These are phyloP conservation scores for Achaetomium macrosporum DNA, from an alignment of 2,329 filamentous ascomycete species.

Conservation along the genomic window DNA sequence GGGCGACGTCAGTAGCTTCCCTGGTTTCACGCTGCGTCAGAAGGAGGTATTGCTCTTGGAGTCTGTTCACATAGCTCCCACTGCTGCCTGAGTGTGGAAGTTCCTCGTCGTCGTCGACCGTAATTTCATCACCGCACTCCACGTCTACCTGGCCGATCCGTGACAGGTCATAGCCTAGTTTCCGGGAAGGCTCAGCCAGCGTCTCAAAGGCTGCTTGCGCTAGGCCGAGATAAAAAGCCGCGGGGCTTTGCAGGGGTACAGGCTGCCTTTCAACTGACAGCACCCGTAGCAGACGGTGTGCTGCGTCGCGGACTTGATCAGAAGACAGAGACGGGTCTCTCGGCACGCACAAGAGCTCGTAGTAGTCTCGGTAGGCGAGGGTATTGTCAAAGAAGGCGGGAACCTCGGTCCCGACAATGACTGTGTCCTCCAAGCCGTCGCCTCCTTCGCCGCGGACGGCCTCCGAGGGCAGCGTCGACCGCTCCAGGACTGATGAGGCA, in stretches of 20 bases:
- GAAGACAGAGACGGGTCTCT: constrained; percentile 28
- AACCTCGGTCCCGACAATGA: constrained; percentile 13
- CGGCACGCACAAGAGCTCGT: constrained; percentile 42
- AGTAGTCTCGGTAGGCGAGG: constrained; percentile 32
- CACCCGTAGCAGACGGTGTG: constrained; percentile 39
- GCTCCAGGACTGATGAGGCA: constrained; percentile 38
- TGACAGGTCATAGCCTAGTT: constrained; percentile 37
- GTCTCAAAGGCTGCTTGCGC: constrained; percentile 43
- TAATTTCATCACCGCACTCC: constrained; percentile 17
- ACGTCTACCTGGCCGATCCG: constrained; percentile 22
- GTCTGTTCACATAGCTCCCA: constrained; percentile 20
- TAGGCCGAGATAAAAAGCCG: constrained; percentile 36
- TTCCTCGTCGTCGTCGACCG: constrained; percentile 19
- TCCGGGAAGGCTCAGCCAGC: constrained; percentile 39
- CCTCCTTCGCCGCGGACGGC: constrained; percentile 21
- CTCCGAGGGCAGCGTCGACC: constrained; percentile 24
- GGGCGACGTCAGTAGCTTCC: constrained; percentile 34
- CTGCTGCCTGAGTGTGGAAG: constrained; percentile 9
- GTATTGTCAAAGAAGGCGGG: background rate
- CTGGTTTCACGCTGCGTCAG: constrained; percentile 23
- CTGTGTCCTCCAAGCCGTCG: constrained; percentile 16
- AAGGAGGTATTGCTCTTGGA: constrained; percentile 23
- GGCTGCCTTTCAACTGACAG: constrained; percentile 41
- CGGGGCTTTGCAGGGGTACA: constrained; percentile 33
- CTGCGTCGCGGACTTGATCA: constrained; percentile 39